Base-by-base conservation (phyloP, 164 flowering plant genomes). In the Vitis vinifera region DNA sequence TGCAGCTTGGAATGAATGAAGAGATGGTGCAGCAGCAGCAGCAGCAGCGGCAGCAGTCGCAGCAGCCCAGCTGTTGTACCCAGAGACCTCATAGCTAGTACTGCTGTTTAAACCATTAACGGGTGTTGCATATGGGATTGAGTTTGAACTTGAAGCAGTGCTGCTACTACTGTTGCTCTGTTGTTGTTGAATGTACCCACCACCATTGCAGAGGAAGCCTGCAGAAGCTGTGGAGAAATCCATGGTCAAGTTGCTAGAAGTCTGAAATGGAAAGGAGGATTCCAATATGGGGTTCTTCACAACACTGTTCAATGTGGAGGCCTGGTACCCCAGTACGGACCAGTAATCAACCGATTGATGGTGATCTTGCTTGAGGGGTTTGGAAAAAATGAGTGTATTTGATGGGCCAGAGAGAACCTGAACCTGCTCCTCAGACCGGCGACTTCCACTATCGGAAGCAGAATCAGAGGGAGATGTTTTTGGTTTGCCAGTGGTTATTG, bases 1-100 rank as follows among this genome's bases (percentile, higher is more conserved):
- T 53, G 79, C 82, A 77, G 86, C 10, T 71, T 83, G 88, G 68
- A 68, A 77, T 31, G 85, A 73, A 73, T 80, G 89, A 62, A 68
- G 62, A 62, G 81, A 59, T 56, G 80, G 84, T 61, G 86, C 48
- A 60, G 73, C 66, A 19, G 23, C 23, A 19, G 23, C 23, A 19
- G 23, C 23, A 1, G 17, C 17, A 1, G 27, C 27, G 0, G 27
- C 27, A 23, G 27, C 27, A 71, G 44, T 37, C 4, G 44, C 75
- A 71, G 76, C 56, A 71, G 8, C 77, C 83, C 84, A 78, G 68
- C 75, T 77, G 5, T 78, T 78, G 71, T 77, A 72, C 67, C 80
- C 73, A 59, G 74, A 37, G 11, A 55, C 78, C 31, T 82, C 81
- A 55, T 68, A 69, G 62, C 70, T 66, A 63, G 55, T 75, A 55